A percentile compares a stretch with the other conserved stretches of the same genome.
These are phyloP conservation scores for Ophiostoma sp. DNA, from an alignment of 2,329 filamentous ascomycete genomes.

Conservation along the genomic window DNA sequence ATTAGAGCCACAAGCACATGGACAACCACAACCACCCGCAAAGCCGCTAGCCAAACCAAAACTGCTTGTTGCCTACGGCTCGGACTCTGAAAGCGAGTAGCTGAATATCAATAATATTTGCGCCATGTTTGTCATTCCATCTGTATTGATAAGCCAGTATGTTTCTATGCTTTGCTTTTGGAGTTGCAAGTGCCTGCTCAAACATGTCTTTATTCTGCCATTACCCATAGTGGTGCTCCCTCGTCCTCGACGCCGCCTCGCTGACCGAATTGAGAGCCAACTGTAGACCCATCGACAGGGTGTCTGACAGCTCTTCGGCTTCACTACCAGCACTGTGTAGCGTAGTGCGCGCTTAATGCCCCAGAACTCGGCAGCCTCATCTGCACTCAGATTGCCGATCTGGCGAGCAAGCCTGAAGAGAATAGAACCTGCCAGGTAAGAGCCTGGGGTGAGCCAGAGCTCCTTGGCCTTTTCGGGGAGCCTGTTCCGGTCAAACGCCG, in stretches of 20 bases:
- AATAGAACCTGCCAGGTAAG: background rate
- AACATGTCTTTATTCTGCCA: too few species aligned
- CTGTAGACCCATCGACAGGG: background rate
- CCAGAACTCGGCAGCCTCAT: background rate
- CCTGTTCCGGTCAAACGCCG: background rate
- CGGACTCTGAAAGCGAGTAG: constrained; percentile 45
- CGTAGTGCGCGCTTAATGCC: too few species aligned
- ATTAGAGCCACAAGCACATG: constrained; percentile 17
- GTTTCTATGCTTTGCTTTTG: too few species aligned
- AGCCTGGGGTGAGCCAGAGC: background rate
- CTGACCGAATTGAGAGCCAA: background rate
- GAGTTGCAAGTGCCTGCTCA: too few species aligned
- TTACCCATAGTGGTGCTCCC: too few species aligned
- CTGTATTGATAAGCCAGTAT: too few species aligned
- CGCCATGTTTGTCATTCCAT: too few species aligned
- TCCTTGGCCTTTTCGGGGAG: background rate
- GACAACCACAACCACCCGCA: constrained; percentile 9
- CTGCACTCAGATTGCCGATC: background rate
- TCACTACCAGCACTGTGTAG: too few species aligned
- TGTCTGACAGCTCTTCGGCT: too few species aligned
- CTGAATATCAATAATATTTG: background rate
- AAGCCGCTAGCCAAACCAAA: constrained; percentile 30
- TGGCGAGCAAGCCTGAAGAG: background rate
- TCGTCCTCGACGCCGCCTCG: background rate
- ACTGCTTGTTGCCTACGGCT: constrained; percentile 52